These are phyloP conservation scores for Rubia peregrina DNA, from an alignment of 305 asterid species.

Conservation along the genomic window DNA sequence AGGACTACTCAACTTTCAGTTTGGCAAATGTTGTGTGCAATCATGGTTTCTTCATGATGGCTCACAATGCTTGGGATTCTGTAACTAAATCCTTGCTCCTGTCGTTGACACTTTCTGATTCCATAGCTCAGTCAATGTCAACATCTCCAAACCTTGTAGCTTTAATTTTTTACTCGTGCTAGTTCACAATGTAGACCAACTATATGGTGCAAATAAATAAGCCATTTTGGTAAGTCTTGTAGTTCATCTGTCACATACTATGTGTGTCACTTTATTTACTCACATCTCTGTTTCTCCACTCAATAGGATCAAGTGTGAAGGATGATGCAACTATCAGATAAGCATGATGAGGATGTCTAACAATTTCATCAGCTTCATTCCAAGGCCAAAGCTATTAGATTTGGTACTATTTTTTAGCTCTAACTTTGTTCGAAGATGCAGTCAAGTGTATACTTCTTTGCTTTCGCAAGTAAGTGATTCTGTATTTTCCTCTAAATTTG, in stretches of 20 bases:
- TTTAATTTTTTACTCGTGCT: slow-evolving; percentile 9
- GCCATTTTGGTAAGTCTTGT: slow-evolving; percentile 20
- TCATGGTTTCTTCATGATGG: slow-evolving; percentile 59
- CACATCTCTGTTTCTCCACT: background rate
- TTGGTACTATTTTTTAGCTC: slow-evolving; percentile 47
- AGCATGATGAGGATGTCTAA: slow-evolving; percentile 25
- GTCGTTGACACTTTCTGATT: slow-evolving; percentile 27
- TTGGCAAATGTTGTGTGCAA: slow-evolving; percentile 48
- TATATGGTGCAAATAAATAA: slow-evolving; percentile 15
- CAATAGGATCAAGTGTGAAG: slow-evolving; percentile 32
- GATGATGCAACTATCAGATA: slow-evolving; percentile 36
- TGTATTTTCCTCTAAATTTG: too few relatives aligned
- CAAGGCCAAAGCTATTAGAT: slow-evolving; percentile 30
- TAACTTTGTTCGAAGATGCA: slow-evolving; percentile 48
- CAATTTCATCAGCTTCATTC: slow-evolving; percentile 35
- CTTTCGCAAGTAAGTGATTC: slow-evolving; percentile 6
- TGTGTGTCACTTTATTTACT: background rate
- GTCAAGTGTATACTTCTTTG: slow-evolving; percentile 20
- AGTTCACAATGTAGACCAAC: slow-evolving; percentile 5
- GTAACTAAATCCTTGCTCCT: slow-evolving; percentile 23
- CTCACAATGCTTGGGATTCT: slow-evolving; percentile 45
- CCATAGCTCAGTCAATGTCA: slow-evolving; percentile 14
- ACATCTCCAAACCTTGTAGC: slow-evolving; percentile 29
- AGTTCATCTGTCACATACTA: background rate
- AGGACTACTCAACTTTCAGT: slow-evolving; percentile 15